Conservation (phyloP, 2,329 filamentous ascomycete species). For the Pseudomassariella vexata region DNA sequence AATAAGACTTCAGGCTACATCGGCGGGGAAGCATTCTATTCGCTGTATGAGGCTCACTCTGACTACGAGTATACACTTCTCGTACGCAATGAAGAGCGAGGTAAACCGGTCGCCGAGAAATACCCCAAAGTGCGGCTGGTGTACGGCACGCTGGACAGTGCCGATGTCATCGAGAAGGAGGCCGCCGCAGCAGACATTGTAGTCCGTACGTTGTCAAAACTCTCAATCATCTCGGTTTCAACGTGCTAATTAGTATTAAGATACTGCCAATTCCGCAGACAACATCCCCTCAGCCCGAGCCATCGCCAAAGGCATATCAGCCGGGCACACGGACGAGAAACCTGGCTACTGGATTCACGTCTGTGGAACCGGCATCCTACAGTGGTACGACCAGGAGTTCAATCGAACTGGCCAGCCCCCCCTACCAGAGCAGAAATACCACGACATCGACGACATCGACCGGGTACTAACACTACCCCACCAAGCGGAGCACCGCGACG, state of each 20-base stretch:
- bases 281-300: slow-evolving; percentile 33
- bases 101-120: slow-evolving; percentile 32
- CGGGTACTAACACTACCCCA: slow-evolving; percentile 52
- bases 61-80: slow-evolving; percentile 41
- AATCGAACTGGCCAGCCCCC: slow-evolving; percentile 38
- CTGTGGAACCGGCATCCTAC: slow-evolving; percentile 43
- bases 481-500: slow-evolving; percentile 54
- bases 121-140: slow-evolving; percentile 44
- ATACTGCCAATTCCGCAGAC: slow-evolving; percentile 44
- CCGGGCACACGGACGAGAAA: slow-evolving; percentile 34
- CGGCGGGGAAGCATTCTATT: slow-evolving; percentile 43
- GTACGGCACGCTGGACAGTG: slow-evolving; percentile 40
- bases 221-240: slow-evolving; percentile 1
- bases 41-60: slow-evolving; percentile 35
- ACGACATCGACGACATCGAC: slow-evolving; percentile 53
- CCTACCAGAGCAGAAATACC: slow-evolving; percentile 40
- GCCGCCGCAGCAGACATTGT: slow-evolving; percentile 46
- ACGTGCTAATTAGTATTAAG: slow-evolving; percentile 18
- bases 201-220: slow-evolving; percentile 31
- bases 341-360: slow-evolving; percentile 46
- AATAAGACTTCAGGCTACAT: slow-evolving; percentile 43
- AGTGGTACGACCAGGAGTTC: slow-evolving; percentile 36
- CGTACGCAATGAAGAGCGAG: slow-evolving; percentile 40
- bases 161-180: slow-evolving; percentile 42
- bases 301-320: slow-evolving; percentile 39